Percentiles rank a stretch among this genome's conserved stretches.
phyloP scores from a whole-genome alignment of 2,329 filamentous ascomycete species.

The Fusarium lyarnte region DNA sequence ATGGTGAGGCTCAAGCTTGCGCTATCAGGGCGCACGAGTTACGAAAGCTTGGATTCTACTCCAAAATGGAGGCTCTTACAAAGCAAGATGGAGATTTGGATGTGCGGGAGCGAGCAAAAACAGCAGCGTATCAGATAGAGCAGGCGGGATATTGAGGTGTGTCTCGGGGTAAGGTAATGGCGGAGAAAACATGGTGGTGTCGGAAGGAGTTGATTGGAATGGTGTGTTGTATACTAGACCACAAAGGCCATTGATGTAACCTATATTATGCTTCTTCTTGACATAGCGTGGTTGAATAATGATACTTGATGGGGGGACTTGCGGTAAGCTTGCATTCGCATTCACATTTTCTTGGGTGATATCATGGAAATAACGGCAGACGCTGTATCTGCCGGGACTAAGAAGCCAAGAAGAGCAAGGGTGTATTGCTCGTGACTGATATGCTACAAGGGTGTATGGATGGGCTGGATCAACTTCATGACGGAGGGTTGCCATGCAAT shows the following conservation, averaged over 20 bases:
- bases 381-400: slow-evolving; percentile 29
- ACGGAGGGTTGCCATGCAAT: slow-evolving; percentile 18
- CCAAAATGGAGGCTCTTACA: slow-evolving; percentile 69
- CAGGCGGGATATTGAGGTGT: slow-evolving; percentile 45
- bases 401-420: not conserved
- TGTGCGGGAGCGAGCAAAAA: slow-evolving; percentile 85
- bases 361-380: slow-evolving; percentile 30
- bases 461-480: slow-evolving; percentile 18
- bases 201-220: slow-evolving; percentile 4
- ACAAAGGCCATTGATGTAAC: slow-evolving; percentile 3
- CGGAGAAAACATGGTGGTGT: not conserved
- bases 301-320: not conserved
- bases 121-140: slow-evolving; percentile 77
- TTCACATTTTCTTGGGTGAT: slow-evolving; percentile 14
- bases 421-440: slow-evolving; percentile 18
- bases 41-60: slow-evolving; percentile 74
- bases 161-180: not conserved
- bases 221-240: slow-evolving; percentile 7
- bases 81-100: slow-evolving; percentile 79
- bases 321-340: not conserved
- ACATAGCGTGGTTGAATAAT: slow-evolving; percentile 1
- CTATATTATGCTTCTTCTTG: not conserved
- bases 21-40: slow-evolving; percentile 74
- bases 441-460: slow-evolving; percentile 7
- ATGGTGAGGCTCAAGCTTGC: slow-evolving; percentile 71